Base-by-base conservation (phyloP, 768 basidiomycete genomes). In the Strobilomyces confusus region DNA sequence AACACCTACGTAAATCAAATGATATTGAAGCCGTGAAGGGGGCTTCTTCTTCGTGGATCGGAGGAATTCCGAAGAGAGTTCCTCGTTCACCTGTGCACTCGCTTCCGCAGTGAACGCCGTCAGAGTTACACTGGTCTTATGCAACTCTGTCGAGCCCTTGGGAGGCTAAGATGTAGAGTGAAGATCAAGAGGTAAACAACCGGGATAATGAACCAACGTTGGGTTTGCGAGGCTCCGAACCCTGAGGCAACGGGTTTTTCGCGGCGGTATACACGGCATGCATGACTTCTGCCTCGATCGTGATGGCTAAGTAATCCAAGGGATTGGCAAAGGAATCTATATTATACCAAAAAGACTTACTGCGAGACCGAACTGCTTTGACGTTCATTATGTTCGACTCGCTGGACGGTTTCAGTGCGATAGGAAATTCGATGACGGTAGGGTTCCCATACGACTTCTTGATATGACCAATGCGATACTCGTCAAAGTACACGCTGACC, bases 401-500 rank as follows among this genome's bases (percentile, higher is more conserved):
- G 56, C 85, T 89, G 3, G 74, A 74, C 17, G 63, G 73, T 58
- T 77, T 83, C 47, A 94, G 67, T 9, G 77, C 79, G 56, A 72
- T 20, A 3, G 48, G 38, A 22, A 41, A 8, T 9, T 22, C 19
- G 8, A 49, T 13, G 9, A 26, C 8, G 2, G 40, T 14, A 17
- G 19, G 13, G 5, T 15, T 4, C 9, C 38, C 37, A 2, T 19
- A 26, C 1, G 25, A 32, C 8, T 49, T 49, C 72, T 75, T 76
- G 42, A 94, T 66, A 29, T 73, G 76, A 12, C 82, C 80, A 2
- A 93, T 73, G 29, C 83, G 74, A 60, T 84, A 80, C 56, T 84
- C 83, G 61, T 97, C 84, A 34, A 95, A 80, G 66, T 80, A 91
- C 22, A 98, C 80, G 56, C 80, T 82, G 46, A 98, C 81, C 63